Conservation (phyloP, 495 filamentous ascomycete genomes). For the Penicillium flavigenum region DNA sequence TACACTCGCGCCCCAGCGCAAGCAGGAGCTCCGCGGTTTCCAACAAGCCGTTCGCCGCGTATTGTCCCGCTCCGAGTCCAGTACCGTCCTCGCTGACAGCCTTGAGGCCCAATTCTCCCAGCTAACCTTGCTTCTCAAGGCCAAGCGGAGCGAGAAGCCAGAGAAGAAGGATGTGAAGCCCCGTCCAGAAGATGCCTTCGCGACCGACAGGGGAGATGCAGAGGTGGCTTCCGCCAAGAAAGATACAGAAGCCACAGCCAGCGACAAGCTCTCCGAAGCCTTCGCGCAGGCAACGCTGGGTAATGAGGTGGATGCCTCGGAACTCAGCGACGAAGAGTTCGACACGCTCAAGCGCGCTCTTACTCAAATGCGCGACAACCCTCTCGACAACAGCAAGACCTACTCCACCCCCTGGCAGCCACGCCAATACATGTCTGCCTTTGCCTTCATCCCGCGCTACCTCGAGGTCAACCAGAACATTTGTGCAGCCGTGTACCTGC, state of each 20-base stretch:
- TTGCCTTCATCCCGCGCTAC: slow-evolving; percentile 93
- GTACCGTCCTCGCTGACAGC: slow-evolving; percentile 44
- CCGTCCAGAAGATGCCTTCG: not conserved
- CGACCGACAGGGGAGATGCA: slow-evolving; percentile 8
- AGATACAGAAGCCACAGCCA: slow-evolving; percentile 23
- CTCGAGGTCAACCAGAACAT: slow-evolving; percentile 96
- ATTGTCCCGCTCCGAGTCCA: slow-evolving; percentile 49
- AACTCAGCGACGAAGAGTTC: slow-evolving; percentile 43
- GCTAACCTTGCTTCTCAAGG: slow-evolving; percentile 42
- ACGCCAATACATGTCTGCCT: slow-evolving; percentile 81
- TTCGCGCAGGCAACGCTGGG: slow-evolving; percentile 44
- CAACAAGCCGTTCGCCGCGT: slow-evolving; percentile 53
- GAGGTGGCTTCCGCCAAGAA: slow-evolving; percentile 7
- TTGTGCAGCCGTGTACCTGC: slow-evolving; percentile 90
- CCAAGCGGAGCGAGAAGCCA: slow-evolving; percentile 35
- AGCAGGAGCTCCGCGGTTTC: slow-evolving; percentile 62
- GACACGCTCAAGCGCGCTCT: slow-evolving; percentile 50
- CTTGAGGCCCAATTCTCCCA: slow-evolving; percentile 55
- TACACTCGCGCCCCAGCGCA: slow-evolving; percentile 56
- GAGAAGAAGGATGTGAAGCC: slow-evolving; percentile 11
- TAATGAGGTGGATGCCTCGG: slow-evolving; percentile 39
- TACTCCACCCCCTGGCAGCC: slow-evolving; percentile 91
- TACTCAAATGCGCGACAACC: slow-evolving; percentile 63
- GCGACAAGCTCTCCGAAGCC: slow-evolving; percentile 42
- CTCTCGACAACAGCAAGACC: slow-evolving; percentile 71